These are phyloP conservation scores for Fusarium tanahbumbuense DNA, from an alignment of 2,329 filamentous ascomycete genomes.

Conservation along the genomic window DNA sequence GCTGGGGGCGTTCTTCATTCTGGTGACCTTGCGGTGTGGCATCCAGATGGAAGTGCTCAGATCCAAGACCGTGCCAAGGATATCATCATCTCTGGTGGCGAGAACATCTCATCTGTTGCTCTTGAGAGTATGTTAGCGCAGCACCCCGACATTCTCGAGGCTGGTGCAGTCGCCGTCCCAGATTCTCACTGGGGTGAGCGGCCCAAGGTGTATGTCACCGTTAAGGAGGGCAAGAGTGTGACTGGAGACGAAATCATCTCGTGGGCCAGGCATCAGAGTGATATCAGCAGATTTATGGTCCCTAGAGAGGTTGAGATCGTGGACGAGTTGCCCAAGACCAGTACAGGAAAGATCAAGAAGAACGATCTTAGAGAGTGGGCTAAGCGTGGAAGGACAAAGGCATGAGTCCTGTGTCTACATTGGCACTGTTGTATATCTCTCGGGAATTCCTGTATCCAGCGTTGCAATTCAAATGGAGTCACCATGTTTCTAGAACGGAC, in stretches of 20 bases:
- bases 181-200: constrained; percentile 95
- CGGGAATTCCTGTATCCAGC: constrained; percentile 1
- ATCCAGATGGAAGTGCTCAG: constrained; percentile 89
- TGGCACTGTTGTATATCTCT: constrained; percentile 6
- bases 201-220: constrained; percentile 93
- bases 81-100: constrained; percentile 96
- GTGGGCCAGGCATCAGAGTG: constrained; percentile 85
- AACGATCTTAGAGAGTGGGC: constrained; percentile 91
- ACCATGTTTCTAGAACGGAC: neutral
- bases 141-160: constrained; percentile 91
- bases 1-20: constrained; percentile 87
- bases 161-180: constrained; percentile 86
- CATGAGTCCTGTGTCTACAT: neutral
- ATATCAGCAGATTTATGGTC: constrained; percentile 92
- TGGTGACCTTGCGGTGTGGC: constrained; percentile 93
- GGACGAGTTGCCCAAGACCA: constrained; percentile 92
- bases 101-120: constrained; percentile 96
- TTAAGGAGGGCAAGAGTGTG: constrained; percentile 70
- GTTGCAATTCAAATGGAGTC: constrained; percentile 4
- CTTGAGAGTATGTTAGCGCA: constrained; percentile 89
- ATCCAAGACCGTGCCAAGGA: constrained; percentile 96
- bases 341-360: constrained; percentile 96
- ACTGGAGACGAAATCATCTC: constrained; percentile 74
- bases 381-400: constrained; percentile 43
- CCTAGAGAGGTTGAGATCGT: constrained; percentile 80